A percentile compares a stretch with the other conserved stretches of the same genome.
phyloP scores from a whole-genome alignment of 2,329 filamentous ascomycete species.

The Scleromitrula shiraiana region DNA sequence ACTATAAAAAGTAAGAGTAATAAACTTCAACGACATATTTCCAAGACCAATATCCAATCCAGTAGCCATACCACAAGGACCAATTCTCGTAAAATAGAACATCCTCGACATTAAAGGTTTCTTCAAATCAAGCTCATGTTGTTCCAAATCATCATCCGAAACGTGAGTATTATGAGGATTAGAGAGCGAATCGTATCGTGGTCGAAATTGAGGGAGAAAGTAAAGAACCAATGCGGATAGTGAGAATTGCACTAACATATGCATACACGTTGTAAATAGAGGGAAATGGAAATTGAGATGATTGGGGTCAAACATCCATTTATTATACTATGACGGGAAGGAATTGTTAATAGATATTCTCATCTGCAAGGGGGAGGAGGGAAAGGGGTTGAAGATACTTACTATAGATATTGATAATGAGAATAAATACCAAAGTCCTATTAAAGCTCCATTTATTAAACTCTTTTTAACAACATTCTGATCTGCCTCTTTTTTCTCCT shows the following conservation, averaged over 20 bases:
- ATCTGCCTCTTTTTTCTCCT: conserved; percentile 70
- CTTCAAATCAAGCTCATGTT: conserved; percentile 26
- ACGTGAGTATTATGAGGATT: conserved; percentile 27
- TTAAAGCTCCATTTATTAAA: conserved; percentile 70
- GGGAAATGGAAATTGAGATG: conserved; percentile 88
- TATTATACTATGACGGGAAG: no score
- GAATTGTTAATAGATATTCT: conserved; percentile 12
- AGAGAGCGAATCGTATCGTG: conserved; percentile 38
- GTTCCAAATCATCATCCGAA: conserved; percentile 23
- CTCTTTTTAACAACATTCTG: conserved; percentile 61
- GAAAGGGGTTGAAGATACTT: conserved; percentile 33
- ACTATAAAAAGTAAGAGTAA: conserved; percentile 94
- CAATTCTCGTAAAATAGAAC: conserved; percentile 89
- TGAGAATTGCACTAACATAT: conserved; percentile 91
- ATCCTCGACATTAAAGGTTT: conserved; percentile 68
- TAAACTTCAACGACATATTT: conserved; percentile 93
- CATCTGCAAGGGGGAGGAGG: neutral
- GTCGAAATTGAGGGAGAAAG: conserved; percentile 74
- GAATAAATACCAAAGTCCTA: conserved; percentile 81
- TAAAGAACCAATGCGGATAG: conserved; percentile 72
- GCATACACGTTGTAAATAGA: conserved; percentile 86
- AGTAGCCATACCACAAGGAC: conserved; percentile 85
- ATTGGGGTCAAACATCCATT: conserved; percentile 94
- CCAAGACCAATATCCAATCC: conserved; percentile 93
- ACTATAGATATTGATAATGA: conserved; percentile 88